Evolutionary conservation across 768 basidiomycete genomes (phyloP).

Genomic region (Calocybe indica): DNA sequence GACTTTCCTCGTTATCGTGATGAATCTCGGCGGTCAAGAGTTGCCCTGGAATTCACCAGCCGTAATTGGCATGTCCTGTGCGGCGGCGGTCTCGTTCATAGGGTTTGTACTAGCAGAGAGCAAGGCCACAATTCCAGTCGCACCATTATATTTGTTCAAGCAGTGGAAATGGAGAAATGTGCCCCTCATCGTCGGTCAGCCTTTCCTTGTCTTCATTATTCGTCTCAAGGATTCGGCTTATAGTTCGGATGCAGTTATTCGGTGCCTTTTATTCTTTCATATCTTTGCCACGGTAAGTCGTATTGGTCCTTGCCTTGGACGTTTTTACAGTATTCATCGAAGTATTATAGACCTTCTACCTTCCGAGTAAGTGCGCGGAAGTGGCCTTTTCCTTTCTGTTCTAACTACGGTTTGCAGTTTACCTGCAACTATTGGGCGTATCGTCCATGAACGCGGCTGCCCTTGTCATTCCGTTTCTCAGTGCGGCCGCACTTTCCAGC

Average conservation of each 20-base stretch:
- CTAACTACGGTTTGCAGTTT: slow-evolving; percentile 8
- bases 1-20: slow-evolving; percentile 16
- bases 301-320: neutral
- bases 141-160: slow-evolving; percentile 14
- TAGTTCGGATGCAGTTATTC: slow-evolving; percentile 7
- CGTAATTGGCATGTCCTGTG: slow-evolving; percentile 17
- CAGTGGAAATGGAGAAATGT: slow-evolving; percentile 23
- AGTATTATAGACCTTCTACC: slow-evolving; percentile 15
- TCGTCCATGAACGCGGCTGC: slow-evolving; percentile 13
- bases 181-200: slow-evolving; percentile 16
- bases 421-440: slow-evolving; percentile 17
- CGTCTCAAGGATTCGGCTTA: neutral
- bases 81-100: slow-evolving; percentile 13
- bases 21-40: slow-evolving; percentile 20
- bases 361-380: slow-evolving; percentile 11
- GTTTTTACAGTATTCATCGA: neutral
- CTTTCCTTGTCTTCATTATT: neutral
- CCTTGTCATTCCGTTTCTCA: slow-evolving; percentile 16
- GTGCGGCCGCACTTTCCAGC: slow-evolving; percentile 13
- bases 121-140: slow-evolving; percentile 14
- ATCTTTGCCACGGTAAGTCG: slow-evolving; percentile 14
- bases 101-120: slow-evolving; percentile 16
- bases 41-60: slow-evolving; percentile 17
- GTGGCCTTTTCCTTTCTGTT: slow-evolving; percentile 1
- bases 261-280: slow-evolving; percentile 18